A percentile compares a stretch with the other conserved stretches of the same genome.
Evolutionary conservation across 352 stramenopile genomes (phyloP).

Genomic region (Globisporangium parvum): DNA sequence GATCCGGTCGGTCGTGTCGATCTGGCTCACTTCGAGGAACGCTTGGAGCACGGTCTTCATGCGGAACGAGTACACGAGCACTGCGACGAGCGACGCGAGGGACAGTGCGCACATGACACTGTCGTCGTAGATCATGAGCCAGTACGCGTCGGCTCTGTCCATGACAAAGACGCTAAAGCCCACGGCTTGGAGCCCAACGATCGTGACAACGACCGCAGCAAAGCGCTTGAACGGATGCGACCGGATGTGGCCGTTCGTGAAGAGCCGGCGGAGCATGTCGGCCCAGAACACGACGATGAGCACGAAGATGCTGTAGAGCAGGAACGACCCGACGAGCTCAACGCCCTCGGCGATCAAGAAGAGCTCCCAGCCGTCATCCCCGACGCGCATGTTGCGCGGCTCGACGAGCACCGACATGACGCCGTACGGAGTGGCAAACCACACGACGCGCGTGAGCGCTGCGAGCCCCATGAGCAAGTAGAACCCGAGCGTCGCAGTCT

Average conservation of each 20-base stretch:
- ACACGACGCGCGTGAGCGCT: conserved; percentile 54
- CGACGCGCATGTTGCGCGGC: conserved; percentile 49
- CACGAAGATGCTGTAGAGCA: conserved; percentile 97
- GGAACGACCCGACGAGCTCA: conserved; percentile 87
- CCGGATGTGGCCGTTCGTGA: conserved; percentile 62
- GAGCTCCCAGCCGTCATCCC: conserved; percentile 51
- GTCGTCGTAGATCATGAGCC: conserved; percentile 95
- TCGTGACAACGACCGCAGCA: conserved; percentile 62
- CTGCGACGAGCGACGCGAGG: conserved; percentile 84
- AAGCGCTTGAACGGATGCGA: conserved; percentile 89
- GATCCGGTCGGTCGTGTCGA: conserved; percentile 95
- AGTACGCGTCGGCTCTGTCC: conserved; percentile 84
- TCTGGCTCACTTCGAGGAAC: conserved; percentile 94
- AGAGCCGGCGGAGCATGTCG: conserved; percentile 93
- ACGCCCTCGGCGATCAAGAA: conserved; percentile 86
- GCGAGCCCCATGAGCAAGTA: conserved; percentile 71
- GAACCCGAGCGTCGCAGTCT: conserved; percentile 74
- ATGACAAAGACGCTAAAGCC: conserved; percentile 87
- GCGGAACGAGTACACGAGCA: conserved; percentile 93
- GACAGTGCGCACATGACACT: conserved; percentile 83
- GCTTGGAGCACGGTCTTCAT: conserved; percentile 95
- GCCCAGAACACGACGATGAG: conserved; percentile 97
- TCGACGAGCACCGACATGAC: conserved; percentile 62
- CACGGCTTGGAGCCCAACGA: conserved; percentile 71
- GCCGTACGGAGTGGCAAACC: conserved; percentile 74